Base-by-base conservation (phyloP, 2,329 filamentous ascomycete genomes). In the Fusarium armeniacum region DNA sequence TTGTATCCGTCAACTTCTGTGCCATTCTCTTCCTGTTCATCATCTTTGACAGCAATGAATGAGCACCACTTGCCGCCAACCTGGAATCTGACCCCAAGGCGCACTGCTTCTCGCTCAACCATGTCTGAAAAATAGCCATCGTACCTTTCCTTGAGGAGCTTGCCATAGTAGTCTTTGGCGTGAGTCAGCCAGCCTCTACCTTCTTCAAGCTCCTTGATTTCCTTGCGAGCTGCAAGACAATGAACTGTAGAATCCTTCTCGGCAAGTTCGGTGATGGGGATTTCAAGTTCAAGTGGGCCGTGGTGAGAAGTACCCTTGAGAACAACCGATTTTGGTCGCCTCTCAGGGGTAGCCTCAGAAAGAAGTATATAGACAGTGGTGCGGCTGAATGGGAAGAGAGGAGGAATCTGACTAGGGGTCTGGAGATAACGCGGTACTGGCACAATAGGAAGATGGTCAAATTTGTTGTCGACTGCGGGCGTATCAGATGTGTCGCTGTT, bases 21-120 rank as follows among this genome's bases (percentile, higher is more conserved):
- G 24, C 45, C 49, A 6, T 66, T 30, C 1, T 65, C 20, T 1
- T 61, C 57, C 6, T 53, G 57, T 8, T 49, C 60, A 2, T 81
- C 78, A 11, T 83, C 80, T 65, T 90, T 83, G 3, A 91, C 83
- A 3, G 91, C 91, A 5, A 93, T 87, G 67, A 93, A 94, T 0
- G 90, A 92, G 73, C 88, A 91, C 86, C 88, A 92, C 74, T 90
- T 91, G 2, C 90, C 87, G 4, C 84, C 87, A 11, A 93, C 86
- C 71, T 92, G 90, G 73, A 88, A 92, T 59, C 84, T 82, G 15
- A 89, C 83, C 0, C 91, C 91, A 0, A 93, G 81, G 0, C 86
- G 81, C 2, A 93, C 89, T 11, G 86, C 90, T 74, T 93, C 91
- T 2, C 85, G 84, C 75, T 91, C 85, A 0, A 89, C 85, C 73